phyloP scores from a whole-genome alignment of 176 grass and related monocot species.

The Stipa capillata region DNA sequence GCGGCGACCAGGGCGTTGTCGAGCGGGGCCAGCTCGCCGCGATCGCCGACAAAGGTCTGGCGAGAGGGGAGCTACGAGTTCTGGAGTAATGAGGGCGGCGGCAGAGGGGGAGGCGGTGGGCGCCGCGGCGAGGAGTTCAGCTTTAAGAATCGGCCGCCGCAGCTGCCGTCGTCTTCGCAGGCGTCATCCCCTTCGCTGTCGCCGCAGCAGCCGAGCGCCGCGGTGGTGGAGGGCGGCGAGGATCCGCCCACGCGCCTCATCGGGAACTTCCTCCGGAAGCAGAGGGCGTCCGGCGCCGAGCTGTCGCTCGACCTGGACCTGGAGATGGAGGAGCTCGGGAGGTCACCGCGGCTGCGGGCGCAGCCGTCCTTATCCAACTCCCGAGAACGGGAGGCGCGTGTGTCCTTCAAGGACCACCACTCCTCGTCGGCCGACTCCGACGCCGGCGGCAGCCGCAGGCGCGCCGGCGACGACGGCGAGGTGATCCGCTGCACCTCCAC shows the following conservation, averaged over 20 bases:
- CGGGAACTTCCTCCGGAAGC: constrained; percentile 65
- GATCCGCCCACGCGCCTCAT: constrained; percentile 86
- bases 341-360: neutral
- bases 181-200: constrained; percentile 17
- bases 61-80: constrained; percentile 47
- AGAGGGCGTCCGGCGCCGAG: constrained; percentile 47
- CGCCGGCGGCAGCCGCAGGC: constrained; percentile 11
- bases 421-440: constrained; percentile 17
- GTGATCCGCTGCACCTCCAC: constrained; percentile 61
- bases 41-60: constrained; percentile 43
- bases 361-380: constrained; percentile 40
- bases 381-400: constrained; percentile 52
- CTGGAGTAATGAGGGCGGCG: constrained; percentile 17
- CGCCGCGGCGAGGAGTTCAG: constrained; percentile 37
- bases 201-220: neutral
- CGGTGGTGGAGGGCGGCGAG: constrained; percentile 14
- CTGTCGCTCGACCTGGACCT: constrained; percentile 60
- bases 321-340: constrained; percentile 70
- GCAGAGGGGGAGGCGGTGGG: neutral
- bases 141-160: constrained; percentile 37
- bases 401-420: constrained; percentile 39
- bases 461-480: constrained; percentile 18
- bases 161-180: neutral
- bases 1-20: neutral
- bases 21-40: constrained; percentile 10